A percentile compares a stretch with the other conserved stretches of the same genome.
Conservation (phyloP, 495 filamentous ascomycete genomes). For the Neurospora tetraspora region DNA sequence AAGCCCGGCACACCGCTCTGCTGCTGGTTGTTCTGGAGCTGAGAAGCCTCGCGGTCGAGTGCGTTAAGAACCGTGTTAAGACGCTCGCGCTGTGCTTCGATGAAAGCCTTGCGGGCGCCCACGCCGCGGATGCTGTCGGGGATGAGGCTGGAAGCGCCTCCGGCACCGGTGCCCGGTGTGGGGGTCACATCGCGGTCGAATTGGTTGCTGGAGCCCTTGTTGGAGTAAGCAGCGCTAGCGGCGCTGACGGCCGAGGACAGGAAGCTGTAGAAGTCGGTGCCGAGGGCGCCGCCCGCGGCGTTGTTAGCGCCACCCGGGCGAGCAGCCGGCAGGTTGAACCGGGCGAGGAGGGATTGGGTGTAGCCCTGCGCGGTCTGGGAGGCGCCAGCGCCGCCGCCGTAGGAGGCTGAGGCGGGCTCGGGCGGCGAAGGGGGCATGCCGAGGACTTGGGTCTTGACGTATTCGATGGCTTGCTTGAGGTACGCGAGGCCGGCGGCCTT, state of each 20-base stretch:
- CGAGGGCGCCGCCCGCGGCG: constrained; percentile 30
- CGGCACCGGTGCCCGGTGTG: constrained; percentile 18
- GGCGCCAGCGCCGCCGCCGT: constrained; percentile 24
- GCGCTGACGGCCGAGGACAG: constrained; percentile 57
- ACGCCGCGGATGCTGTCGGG: constrained; percentile 52
- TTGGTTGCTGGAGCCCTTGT: not conserved
- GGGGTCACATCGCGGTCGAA: constrained; percentile 35
- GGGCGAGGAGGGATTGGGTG: constrained; percentile 69
- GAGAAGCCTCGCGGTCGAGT: constrained; percentile 60
- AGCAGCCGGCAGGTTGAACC: constrained; percentile 69
- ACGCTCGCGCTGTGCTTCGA: constrained; percentile 62
- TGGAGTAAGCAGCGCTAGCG: constrained; percentile 19
- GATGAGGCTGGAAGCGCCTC: constrained; percentile 43
- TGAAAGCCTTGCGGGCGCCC: constrained; percentile 57
- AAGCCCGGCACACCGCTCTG: constrained; percentile 18
- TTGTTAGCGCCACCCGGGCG: constrained; percentile 14
- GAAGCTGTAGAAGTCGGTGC: constrained; percentile 61
- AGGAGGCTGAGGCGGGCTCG: constrained; percentile 29
- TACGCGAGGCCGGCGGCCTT: constrained; percentile 71
- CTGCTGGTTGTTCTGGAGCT: constrained; percentile 24
- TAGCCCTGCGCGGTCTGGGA: constrained; percentile 48
- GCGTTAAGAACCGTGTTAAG: constrained; percentile 61
- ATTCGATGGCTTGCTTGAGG: constrained; percentile 67
- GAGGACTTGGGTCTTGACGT: constrained; percentile 61
- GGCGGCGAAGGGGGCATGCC: constrained; percentile 47